Evolutionary conservation across 345 rosid species (phyloP), one percentile per base, ranked within the genome.

Genomic region (Diplotaxis tenuifolia): DNA sequence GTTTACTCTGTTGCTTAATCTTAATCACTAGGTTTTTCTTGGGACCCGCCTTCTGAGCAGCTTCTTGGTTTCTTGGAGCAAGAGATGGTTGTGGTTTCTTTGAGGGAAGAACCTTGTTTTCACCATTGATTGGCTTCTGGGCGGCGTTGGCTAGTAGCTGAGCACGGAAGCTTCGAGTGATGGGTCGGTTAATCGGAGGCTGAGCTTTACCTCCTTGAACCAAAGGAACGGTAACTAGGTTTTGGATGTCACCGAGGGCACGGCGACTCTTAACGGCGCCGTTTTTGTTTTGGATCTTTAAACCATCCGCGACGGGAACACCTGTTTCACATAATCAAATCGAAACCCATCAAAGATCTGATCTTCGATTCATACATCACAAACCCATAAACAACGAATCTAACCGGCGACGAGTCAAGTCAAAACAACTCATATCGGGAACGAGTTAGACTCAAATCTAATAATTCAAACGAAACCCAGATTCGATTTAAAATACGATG

Each of bases 221-320:
- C 64, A 74, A 88, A 62, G 87, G 79, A 47, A 47, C 83, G 5
- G 86, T 57, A 5, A 83, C 92, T 1, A 88, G 77, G 72, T 96
- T 96, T 3, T 97, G 97, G 7, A 96, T 92, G 72, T 96, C 99
- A 0, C 94, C 98, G 4, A 95, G 89, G n/a, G 85, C 96, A 34
- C 87, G 87, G 21, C 99, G 50, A 6, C 59, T 86, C 75, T 80
- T 86, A 22, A 81, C 96, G 9, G 74, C 93, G 0, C 67, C 84
- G 54, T 92, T 88, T 78, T 83, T 86, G 80, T 78, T 87, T 53
- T 86, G 85, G 61, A 84, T 86, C 70, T 75, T 75, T 14, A 65
- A 6, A 34, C 29, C 83, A 65, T 76, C 87, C 15, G 22, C 80
- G 77, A 72, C 40, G 36, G 68, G 58, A 77, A 50, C 42, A 36